Conservation (phyloP, 2,329 filamentous ascomycete genomes). For the Arthrobotrys conoides region DNA sequence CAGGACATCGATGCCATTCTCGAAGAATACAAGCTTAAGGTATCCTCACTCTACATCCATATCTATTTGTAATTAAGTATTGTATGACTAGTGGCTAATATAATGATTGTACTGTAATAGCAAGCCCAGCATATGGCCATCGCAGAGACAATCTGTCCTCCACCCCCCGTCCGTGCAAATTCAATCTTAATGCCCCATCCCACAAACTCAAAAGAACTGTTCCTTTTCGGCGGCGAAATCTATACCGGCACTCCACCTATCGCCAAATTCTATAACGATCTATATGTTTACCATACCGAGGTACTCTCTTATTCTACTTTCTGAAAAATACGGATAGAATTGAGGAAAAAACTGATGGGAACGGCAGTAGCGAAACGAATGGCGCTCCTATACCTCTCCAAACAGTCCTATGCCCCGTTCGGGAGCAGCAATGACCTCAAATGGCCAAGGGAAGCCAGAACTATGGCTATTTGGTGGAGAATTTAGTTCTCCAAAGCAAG, state of each 20-base stretch:
- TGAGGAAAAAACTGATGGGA: background rate
- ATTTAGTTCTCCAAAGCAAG: conserved; percentile 96
- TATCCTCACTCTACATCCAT: conserved; percentile 25
- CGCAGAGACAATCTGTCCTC: conserved; percentile 81
- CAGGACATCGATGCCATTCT: conserved; percentile 93
- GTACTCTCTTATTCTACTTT: conserved; percentile 67
- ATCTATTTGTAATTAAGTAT: too few species aligned
- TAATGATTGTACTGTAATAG: conserved; percentile 65
- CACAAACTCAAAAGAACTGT: conserved; percentile 80
- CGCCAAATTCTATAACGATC: conserved; percentile 79
- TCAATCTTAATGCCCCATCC: conserved; percentile 88
- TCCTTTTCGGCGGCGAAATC: conserved; percentile 95
- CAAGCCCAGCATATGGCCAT: conserved; percentile 96
- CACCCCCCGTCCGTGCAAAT: conserved; percentile 83
- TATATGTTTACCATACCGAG: conserved; percentile 73
- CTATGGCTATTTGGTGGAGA: conserved; percentile 96
- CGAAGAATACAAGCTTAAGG: conserved; percentile 86
- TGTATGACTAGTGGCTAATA: too few species aligned
- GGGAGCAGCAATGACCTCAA: conserved; percentile 87
- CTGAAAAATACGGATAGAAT: background rate
- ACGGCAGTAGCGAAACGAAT: conserved; percentile 75
- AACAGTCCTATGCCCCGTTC: conserved; percentile 92
- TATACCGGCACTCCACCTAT: conserved; percentile 83
- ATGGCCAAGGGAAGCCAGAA: conserved; percentile 82
- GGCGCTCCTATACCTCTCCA: conserved; percentile 89